Base-by-base conservation (phyloP, 495 filamentous ascomycete genomes). In the Hypoxylon fragiforme region DNA sequence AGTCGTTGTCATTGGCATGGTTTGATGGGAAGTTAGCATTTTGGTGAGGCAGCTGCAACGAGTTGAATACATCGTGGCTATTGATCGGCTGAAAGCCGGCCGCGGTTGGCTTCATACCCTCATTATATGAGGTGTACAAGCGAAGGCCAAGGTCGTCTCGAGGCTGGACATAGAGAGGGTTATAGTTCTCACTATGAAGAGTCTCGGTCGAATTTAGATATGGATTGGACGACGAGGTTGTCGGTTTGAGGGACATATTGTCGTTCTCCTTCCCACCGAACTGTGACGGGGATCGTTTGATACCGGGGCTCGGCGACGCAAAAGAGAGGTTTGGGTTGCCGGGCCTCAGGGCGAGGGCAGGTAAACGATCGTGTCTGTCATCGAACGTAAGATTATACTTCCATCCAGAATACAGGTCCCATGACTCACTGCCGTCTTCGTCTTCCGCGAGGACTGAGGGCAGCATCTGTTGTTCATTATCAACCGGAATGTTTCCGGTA, bases 141-240 rank as follows among this genome's bases (percentile, higher is more conserved):
- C 65, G 70, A 22, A 68, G 66, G 16, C 64, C 56, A 32, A 70
- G 63, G n/a, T 64, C 66, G 13, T 61, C 54, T 39, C 65, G 59
- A 18, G 62, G 51, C 30, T 71, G 70, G 40, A 68, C 64, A 50
- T 62, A 76, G 13, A 80, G 66, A 1, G 77, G 77, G 41, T 80
- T 79, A 37, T 70, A 68, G 24, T 46, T 68, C 7, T 67, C 62
- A 44, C 60, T 38, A 7, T 67, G 58, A 26, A 70, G 60, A 5
- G 63, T 49, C 18, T 71, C 67, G 14, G 67, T 54, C 1, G 67
- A 50, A 15, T 64, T 66, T 7, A 70, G 63, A 31, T 71, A 76
- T 8, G 65, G 50, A 53, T 64, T 65, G 28, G 72, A 18, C 20
- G 47, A 15, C 28, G 30, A 13, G 7, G 48, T 30, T 38, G 62